Evolutionary conservation across 345 rosid genomes (phyloP).

Genomic region (Dipteronia dyeriana): DNA sequence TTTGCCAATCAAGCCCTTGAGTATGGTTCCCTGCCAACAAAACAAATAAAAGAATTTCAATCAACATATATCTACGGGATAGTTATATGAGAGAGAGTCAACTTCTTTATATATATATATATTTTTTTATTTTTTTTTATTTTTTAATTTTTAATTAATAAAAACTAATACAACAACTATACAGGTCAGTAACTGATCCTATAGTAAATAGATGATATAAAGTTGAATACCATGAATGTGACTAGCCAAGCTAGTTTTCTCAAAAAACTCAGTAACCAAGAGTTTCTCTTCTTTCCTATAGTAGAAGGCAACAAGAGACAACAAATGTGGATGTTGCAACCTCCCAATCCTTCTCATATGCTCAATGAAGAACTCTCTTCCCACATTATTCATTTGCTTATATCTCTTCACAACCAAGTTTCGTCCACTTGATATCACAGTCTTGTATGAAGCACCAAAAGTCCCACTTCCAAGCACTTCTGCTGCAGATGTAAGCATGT

Average conservation of each 20-base stretch:
- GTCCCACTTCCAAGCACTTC: constrained; percentile 85
- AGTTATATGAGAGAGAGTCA: no score
- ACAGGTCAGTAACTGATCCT: no score
- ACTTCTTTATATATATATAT: no score
- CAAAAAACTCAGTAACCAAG: constrained; percentile 51
- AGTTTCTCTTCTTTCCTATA: constrained; percentile 80
- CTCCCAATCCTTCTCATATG: constrained; percentile 68
- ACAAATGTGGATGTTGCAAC: constrained; percentile 58
- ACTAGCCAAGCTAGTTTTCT: constrained; percentile 66
- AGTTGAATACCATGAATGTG: constrained; percentile 55
- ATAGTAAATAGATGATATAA: no score
- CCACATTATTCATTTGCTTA: constrained; percentile 67
- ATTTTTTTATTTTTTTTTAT: no score
- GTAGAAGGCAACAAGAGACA: constrained; percentile 59
- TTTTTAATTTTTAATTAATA: no score
- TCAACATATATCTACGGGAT: no score
- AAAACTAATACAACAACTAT: no score
- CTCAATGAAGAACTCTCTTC: constrained; percentile 70
- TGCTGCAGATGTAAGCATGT: constrained; percentile 70
- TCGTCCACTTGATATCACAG: constrained; percentile 36
- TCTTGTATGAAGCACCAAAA: constrained; percentile 77
- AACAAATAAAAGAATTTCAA: neutral
- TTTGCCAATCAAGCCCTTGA: constrained; percentile 61
- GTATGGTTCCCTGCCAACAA: constrained; percentile 54
- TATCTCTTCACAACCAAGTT: constrained; percentile 78